Conservation (phyloP, 306 rosid species). For the Styphnolobium japonicum region DNA sequence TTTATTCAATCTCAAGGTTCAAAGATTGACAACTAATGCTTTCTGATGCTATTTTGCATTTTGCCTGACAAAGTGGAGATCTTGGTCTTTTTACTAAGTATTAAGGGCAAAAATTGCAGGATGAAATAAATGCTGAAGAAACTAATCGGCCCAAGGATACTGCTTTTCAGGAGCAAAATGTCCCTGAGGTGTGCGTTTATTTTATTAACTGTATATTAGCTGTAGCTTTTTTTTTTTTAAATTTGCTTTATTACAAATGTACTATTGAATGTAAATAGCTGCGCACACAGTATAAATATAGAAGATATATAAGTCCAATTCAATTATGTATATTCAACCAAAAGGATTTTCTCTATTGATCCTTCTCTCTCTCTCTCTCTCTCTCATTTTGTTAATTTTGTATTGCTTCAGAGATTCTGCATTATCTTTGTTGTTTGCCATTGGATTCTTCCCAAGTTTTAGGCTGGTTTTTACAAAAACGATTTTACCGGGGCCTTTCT, state of each 20-base stretch:
- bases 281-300: background rate
- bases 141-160: conserved; percentile 36
- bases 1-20: background rate
- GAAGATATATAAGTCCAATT: conserved; percentile 3
- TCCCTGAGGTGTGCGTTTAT: conserved; percentile 64
- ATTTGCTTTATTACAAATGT: background rate
- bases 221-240: background rate
- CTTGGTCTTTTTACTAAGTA: conserved; percentile 21
- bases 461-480: background rate
- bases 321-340: background rate
- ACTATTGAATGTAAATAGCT: conserved; percentile 1
- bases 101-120: conserved; percentile 46
- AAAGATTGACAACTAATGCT: background rate
- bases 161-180: conserved; percentile 42
- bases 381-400: conserved; percentile 9
- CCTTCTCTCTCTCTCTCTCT: background rate
- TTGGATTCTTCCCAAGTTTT: conserved; percentile 4
- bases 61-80: background rate
- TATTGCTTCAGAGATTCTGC: background rate
- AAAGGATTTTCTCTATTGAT: background rate
- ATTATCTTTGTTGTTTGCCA: background rate
- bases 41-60: conserved; percentile 2
- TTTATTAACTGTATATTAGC: background rate
- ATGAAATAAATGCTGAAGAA: conserved; percentile 40
- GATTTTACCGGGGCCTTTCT: background rate